These are phyloP conservation scores for Exophiala alcalophila DNA, from an alignment of 2,329 filamentous ascomycete species.

Conservation along the genomic window DNA sequence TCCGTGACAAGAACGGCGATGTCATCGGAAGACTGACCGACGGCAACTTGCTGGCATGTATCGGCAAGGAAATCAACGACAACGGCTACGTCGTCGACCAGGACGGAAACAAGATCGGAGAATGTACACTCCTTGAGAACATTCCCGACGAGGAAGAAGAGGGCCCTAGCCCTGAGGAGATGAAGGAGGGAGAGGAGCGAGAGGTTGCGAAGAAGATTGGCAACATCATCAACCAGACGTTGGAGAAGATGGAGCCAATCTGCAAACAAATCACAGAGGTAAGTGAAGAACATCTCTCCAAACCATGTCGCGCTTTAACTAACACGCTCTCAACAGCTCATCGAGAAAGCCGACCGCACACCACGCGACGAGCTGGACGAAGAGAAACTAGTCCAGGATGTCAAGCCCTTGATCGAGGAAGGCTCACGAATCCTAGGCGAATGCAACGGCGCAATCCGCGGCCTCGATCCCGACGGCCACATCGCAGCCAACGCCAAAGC, in stretches of 20 bases:
- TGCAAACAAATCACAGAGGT: constrained; percentile 82
- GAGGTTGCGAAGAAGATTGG: constrained; percentile 76
- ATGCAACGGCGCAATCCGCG: constrained; percentile 80
- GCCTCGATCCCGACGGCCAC: constrained; percentile 81
- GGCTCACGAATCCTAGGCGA: constrained; percentile 78
- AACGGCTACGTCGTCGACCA: constrained; percentile 57
- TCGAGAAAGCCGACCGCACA: constrained; percentile 75
- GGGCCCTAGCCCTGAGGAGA: constrained; percentile 43
- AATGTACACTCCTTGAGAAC: constrained; percentile 61
- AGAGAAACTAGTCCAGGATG: constrained; percentile 79
- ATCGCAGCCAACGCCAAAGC: constrained; percentile 84
- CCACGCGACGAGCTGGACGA: constrained; percentile 87
- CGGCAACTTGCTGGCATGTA: constrained; percentile 42
- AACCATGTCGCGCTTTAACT: constrained; percentile 19
- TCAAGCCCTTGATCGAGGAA: constrained; percentile 86
- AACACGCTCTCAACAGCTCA: constrained; percentile 52
- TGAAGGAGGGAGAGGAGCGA: constrained; percentile 62
- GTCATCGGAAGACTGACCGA: constrained; percentile 46
- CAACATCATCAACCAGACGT: constrained; percentile 68
- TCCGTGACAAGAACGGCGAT: constrained; percentile 46
- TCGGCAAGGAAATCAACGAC: constrained; percentile 46
- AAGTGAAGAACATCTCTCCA: constrained; percentile 35
- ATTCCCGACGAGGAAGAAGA: constrained; percentile 47
- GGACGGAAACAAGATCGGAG: constrained; percentile 62
- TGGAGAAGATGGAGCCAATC: constrained; percentile 80